Evolutionary conservation across 768 basidiomycete species (phyloP), one percentile per base, ranked within the genome.

Genomic region (Kwoniella shandongensis): DNA sequence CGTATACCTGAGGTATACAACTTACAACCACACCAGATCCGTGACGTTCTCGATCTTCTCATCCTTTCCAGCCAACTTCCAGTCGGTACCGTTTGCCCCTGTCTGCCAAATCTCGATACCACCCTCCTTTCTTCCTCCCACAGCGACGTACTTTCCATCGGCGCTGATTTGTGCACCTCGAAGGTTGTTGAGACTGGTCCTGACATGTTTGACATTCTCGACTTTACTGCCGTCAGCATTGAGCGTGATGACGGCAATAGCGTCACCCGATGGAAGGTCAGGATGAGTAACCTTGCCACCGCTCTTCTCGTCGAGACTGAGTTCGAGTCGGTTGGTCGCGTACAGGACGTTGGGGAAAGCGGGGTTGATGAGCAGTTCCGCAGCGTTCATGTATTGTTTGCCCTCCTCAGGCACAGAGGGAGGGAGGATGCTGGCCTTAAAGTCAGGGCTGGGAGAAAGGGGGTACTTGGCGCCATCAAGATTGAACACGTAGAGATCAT

Each of bases 61-160:
- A 42, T 69, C 59, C 48, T 67, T 67, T 13, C 69, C 74, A 4
- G 66, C 69, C 39, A 76, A 44, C 30, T 68, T 70, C 64, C 67
- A 70, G 54, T 66, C 61, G 25, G 66, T 66, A 3, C 72, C 74
- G 25, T 60, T 48, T 53, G 67, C 57, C 1, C 71, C 73, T 3
- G 49, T 46, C 45, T 57, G 40, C 56, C 65, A 76, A 29, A 76
- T 67, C 55, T 73, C 75, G 6, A 75, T 52, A 3, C 72, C 72
- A 2, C 72, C 75, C 15, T 54, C 67, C 35, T 70, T 60, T 57
- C 73, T 70, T 11, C 75, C 75, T 1, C 66, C 75, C 35, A 69
- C 38, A 44, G 66, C 70, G 29, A 70, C 57, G 46, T 67, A 76
- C 50, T 70, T 70, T 0, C 73, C 75, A 59, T 76, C 75, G n/a